Percentiles rank a stretch among this genome's conserved stretches.
These are phyloP conservation scores for Crucihimalaya himalaica DNA, from an alignment of 345 rosid genomes.

Conservation along the genomic window DNA sequence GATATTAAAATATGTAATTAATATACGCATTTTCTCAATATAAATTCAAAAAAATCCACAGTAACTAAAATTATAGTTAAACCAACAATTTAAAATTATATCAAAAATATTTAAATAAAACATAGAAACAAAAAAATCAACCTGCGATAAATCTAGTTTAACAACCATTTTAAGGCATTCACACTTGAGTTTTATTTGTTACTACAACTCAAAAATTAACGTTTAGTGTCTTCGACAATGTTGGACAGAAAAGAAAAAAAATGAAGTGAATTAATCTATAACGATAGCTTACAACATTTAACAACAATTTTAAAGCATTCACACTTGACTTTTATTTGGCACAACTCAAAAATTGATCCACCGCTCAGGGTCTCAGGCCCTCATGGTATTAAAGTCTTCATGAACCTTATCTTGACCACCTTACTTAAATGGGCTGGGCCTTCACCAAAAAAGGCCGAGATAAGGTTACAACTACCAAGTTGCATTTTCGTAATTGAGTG, in stretches of 20 bases:
- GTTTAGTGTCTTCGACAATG: not conserved
- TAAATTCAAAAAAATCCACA: too few species aligned
- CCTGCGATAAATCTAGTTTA: too few species aligned
- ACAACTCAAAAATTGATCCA: not conserved
- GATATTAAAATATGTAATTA: too few species aligned
- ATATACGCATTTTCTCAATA: too few species aligned
- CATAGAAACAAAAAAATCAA: too few species aligned
- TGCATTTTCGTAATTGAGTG: not conserved
- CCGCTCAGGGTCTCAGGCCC: too few species aligned
- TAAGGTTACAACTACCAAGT: not conserved
- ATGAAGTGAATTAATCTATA: not conserved
- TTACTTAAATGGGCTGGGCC: not conserved
- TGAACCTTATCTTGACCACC: not conserved
- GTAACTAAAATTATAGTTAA: too few species aligned
- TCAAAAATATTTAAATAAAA: too few species aligned
- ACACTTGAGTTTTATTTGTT: not conserved
- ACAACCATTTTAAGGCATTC: not conserved
- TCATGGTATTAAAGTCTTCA: too few species aligned
- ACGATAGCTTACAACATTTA: not conserved
- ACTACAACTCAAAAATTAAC: not conserved
- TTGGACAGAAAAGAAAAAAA: not conserved
- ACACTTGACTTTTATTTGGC: constrained; percentile 1
- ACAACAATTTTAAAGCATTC: not conserved
- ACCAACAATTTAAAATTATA: too few species aligned
- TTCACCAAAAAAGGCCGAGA: not conserved